Conservation (phyloP, 2,329 filamentous ascomycete species). For the Claviceps sp. region DNA sequence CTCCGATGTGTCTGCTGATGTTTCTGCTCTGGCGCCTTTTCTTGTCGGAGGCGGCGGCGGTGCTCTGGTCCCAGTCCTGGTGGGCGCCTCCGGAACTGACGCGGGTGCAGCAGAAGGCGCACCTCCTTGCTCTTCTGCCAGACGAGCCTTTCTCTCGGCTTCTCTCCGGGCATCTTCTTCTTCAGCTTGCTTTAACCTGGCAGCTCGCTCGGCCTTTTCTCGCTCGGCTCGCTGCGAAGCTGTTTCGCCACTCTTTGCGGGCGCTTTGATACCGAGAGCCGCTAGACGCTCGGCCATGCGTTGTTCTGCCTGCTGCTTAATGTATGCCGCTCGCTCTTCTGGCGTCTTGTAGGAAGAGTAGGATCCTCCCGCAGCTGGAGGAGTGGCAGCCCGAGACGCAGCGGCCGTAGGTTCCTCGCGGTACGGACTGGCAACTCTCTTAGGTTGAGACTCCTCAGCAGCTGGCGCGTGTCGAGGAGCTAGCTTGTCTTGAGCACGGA, state of each 20-base stretch:
- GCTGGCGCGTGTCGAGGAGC: constrained; percentile 27
- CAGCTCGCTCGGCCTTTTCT: constrained; percentile 74
- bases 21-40: constrained; percentile 51
- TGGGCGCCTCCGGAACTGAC: constrained; percentile 32
- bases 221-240: constrained; percentile 76
- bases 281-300: constrained; percentile 94
- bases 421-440: constrained; percentile 27
- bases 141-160: constrained; percentile 67
- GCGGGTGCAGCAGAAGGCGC: constrained; percentile 46
- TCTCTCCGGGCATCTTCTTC: constrained; percentile 88
- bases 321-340: constrained; percentile 88
- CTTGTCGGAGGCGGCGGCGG: constrained; percentile 71
- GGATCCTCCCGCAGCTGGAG: constrained; percentile 41
- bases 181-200: constrained; percentile 78
- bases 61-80: constrained; percentile 41
- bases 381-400: constrained; percentile 35
- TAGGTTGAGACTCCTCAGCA: constrained; percentile 30
- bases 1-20: constrained; percentile 42
- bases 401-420: constrained; percentile 37
- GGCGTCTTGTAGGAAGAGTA: constrained; percentile 81
- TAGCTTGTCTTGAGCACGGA: constrained; percentile 46
- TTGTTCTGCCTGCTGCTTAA: constrained; percentile 92
- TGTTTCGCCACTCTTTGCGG: constrained; percentile 65
- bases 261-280: constrained; percentile 79
- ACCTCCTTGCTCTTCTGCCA: constrained; percentile 60